A percentile compares a stretch with the other conserved stretches of the same genome.
Conservation (phyloP, 208 protist genomes). For the Crithidia expoeki region DNA sequence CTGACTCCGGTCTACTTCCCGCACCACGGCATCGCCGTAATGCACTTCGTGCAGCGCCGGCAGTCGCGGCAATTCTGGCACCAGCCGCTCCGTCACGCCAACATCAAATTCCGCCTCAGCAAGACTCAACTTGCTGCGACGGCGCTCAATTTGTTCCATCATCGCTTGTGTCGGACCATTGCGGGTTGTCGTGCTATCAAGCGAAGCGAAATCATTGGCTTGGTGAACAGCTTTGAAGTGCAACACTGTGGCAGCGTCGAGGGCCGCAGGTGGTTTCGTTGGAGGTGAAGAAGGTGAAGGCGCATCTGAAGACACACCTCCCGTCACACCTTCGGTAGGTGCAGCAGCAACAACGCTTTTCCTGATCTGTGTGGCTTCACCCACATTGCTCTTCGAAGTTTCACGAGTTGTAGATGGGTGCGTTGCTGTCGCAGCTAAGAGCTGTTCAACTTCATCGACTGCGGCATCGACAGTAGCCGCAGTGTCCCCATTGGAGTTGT, state of each 20-base stretch:
- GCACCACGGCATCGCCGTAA: conserved; percentile 79
- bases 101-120: conserved; percentile 72
- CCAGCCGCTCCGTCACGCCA: conserved; percentile 80
- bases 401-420: too few relatives aligned
- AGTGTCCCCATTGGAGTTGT: neutral
- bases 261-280: neutral
- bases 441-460: conserved; percentile 32
- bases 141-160: conserved; percentile 64
- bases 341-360: too few relatives aligned
- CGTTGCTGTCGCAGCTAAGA: conserved; percentile 17
- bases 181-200: neutral
- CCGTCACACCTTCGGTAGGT: too few relatives aligned
- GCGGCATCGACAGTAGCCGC: neutral
- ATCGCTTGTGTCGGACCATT: conserved; percentile 24
- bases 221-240: conserved; percentile 28
- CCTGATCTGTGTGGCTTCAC: neutral
- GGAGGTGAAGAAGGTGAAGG: neutral
- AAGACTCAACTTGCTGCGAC: conserved; percentile 70
- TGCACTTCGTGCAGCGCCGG: conserved; percentile 83
- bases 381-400: too few relatives aligned
- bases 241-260: conserved; percentile 13
- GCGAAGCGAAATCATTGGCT: neutral
- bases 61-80: conserved; percentile 74
- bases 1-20: conserved; percentile 59
- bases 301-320: too few relatives aligned